Conservation (phyloP, 495 filamentous ascomycete species). For the Trichoderma gamsii region DNA sequence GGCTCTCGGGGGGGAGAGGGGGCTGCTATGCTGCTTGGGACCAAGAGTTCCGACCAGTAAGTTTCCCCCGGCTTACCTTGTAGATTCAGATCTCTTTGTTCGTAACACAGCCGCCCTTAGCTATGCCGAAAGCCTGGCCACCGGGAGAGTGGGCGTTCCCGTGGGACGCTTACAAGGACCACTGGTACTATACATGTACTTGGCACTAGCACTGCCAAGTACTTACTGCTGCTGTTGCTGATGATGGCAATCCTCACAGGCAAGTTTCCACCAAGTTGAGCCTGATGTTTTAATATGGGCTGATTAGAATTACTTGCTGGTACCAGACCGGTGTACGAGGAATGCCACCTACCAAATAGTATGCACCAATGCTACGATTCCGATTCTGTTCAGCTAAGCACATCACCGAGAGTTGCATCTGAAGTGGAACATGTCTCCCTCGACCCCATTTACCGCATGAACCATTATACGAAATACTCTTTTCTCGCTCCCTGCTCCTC, state of each 20-base stretch:
- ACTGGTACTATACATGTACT: not conserved
- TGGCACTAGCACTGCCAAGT: not conserved
- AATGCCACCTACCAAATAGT: not conserved
- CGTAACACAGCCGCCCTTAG: not conserved
- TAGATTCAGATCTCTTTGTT: not conserved
- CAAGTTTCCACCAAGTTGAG: too few relatives aligned
- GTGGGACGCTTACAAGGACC: not conserved
- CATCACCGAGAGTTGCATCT: not conserved
- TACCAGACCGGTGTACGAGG: too few relatives aligned
- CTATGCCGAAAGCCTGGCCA: not conserved
- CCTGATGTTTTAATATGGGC: too few relatives aligned
- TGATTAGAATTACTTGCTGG: too few relatives aligned
- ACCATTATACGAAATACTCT: too few relatives aligned
- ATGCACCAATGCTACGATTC: not conserved
- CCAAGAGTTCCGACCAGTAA: not conserved
- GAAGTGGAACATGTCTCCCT: conserved; percentile 1
- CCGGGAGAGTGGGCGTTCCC: not conserved
- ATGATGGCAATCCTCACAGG: too few relatives aligned
- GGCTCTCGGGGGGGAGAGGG: not conserved
- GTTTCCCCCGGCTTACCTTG: not conserved
- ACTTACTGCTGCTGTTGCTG: too few relatives aligned
- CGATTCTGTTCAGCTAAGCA: not conserved
- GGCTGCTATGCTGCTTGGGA: not conserved
- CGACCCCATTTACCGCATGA: not conserved
- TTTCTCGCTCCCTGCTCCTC: too few relatives aligned